Evolutionary conservation across 805 yeast species (phyloP), one percentile per base, ranked within the genome.

Genomic region (Kuraishia cidri): DNA sequence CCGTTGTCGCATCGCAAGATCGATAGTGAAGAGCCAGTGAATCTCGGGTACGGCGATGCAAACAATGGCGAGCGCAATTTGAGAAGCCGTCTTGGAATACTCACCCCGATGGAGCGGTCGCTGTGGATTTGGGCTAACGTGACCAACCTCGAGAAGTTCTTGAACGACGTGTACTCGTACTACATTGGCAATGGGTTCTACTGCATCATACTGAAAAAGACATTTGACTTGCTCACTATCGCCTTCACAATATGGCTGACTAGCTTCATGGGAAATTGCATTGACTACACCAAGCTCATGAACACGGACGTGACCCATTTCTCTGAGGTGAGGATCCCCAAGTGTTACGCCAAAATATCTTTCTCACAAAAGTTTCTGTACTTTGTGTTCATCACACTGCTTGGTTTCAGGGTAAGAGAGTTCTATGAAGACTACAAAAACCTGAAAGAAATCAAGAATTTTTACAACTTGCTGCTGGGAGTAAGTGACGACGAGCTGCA

Each of bases 51-150:
- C 16, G 30, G 20, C 6, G n/a, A 12, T 9, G 16, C 14, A 12
- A 29, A 27, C 11, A 32, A 38, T 20, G 42, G 45, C n/a, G 50
- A 49, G 31, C 37, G 47, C 32, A 46, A 41, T 22, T 38, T 51
- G 21, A 41, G 55, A 27, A 47, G 46, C 17, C 44, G 47, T 25
- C 37, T 67, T 6, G 68, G 70, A 6, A 60, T 67, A 1, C 47
- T 76, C 18, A 72, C 75, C 32, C 73, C 83, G 1, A 63, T 64
- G 37, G 96, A 88, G 48, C 62, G 86, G 31, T 95, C 97, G 0
- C 61, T 83, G 12, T 92, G 97, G 86, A 69, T 85, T 38, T 92
- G 98, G 97, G 95, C 97, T 1, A 92, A 92, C 47, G 85, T 92
- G 16, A 85, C 83, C 43, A 92, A 92, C 53, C 67, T 92, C 52